Conservation (phyloP, 768 basidiomycete species). For the Mycena alexandri region DNA sequence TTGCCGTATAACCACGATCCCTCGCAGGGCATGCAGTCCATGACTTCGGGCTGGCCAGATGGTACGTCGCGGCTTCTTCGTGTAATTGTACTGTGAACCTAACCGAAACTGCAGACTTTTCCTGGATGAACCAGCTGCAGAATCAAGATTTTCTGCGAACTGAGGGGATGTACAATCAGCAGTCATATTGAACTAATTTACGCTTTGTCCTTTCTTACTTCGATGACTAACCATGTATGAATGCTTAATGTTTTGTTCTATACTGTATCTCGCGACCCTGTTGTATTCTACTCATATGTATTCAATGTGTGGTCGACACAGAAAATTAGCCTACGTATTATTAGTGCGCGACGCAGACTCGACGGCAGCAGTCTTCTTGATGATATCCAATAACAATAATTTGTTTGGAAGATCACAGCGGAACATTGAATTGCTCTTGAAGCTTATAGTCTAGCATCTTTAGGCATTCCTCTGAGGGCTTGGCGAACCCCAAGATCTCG, state of each 20-base stretch:
- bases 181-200: slow-evolving; percentile 16
- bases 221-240: slow-evolving; percentile 4
- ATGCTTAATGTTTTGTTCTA: slow-evolving; percentile 9
- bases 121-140: slow-evolving; percentile 51
- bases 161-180: slow-evolving; percentile 30
- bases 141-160: slow-evolving; percentile 25
- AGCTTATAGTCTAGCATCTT: slow-evolving; percentile 51
- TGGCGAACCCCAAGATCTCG: slow-evolving; percentile 77
- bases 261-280: slow-evolving; percentile 16
- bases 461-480: slow-evolving; percentile 72
- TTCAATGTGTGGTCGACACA: slow-evolving; percentile 4
- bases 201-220: slow-evolving; percentile 17
- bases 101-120: slow-evolving; percentile 39
- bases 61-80: slow-evolving; percentile 52
- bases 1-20: slow-evolving; percentile 72
- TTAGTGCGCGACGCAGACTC: no score
- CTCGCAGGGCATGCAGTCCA: slow-evolving; percentile 70
- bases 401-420: no score
- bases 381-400: not conserved
- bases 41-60: slow-evolving; percentile 67
- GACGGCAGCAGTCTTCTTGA: no score
- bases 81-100: not conserved
- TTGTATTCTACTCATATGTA: slow-evolving; percentile 17
- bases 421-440: not conserved
- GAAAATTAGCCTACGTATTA: slow-evolving; percentile 12